phyloP scores from a whole-genome alignment of 108 stramenopile genomes.

The Pseudonitzschia delicatissima region DNA sequence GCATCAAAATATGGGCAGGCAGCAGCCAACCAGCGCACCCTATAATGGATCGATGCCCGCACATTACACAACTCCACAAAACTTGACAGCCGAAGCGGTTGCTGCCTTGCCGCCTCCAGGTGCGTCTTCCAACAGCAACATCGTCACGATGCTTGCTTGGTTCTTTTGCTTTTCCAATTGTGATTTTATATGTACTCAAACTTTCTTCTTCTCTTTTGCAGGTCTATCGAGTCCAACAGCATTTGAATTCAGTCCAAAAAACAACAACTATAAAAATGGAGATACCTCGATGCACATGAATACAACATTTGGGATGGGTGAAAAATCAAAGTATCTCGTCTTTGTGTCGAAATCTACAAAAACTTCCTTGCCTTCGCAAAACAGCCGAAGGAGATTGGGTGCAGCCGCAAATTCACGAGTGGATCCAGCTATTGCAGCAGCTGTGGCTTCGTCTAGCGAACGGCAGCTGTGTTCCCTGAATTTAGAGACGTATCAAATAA shows the following conservation, averaged over 20 bases:
- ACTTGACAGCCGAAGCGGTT: constrained; percentile 58
- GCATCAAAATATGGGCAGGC: too few species aligned
- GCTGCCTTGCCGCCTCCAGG: constrained; percentile 61
- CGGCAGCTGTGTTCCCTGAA: constrained; percentile 37
- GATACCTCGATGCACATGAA: too few species aligned
- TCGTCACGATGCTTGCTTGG: neutral
- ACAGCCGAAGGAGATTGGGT: constrained; percentile 14
- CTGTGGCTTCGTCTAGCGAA: constrained; percentile 24
- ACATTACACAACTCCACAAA: constrained; percentile 33
- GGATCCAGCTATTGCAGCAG: constrained; percentile 24
- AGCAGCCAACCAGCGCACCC: too few species aligned
- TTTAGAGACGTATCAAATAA: constrained; percentile 23
- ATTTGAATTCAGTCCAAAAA: constrained; percentile 27
- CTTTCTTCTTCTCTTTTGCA: constrained; percentile 16
- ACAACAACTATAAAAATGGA: neutral
- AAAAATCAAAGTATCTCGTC: constrained; percentile 24
- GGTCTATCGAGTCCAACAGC: constrained; percentile 37
- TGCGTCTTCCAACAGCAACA: constrained; percentile 14
- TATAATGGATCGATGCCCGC: neutral
- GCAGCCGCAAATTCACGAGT: neutral
- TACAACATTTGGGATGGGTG: too few species aligned
- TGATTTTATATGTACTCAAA: neutral
- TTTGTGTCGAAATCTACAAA: constrained; percentile 31
- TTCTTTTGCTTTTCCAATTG: neutral
- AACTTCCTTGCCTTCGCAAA: constrained; percentile 12